phyloP scores from a whole-genome alignment of 345 rosid species.

The Stellera chamaejasme region DNA sequence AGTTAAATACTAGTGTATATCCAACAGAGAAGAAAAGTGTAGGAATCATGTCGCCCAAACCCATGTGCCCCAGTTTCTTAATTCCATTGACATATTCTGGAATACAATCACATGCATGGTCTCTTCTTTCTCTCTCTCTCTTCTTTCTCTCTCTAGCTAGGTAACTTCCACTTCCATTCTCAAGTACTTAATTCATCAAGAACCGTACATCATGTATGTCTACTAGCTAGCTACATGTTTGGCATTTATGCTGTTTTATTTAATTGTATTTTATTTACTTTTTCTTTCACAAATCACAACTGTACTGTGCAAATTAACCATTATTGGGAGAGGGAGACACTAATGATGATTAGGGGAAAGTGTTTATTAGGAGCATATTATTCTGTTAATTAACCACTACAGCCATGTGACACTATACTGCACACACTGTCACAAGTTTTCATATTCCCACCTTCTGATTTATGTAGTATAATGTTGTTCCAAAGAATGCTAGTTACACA shows the following conservation, averaged over 20 bases:
- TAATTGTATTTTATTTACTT: too few relatives aligned
- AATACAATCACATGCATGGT: slow-evolving; percentile 31
- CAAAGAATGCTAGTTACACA: too few relatives aligned
- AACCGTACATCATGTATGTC: too few relatives aligned
- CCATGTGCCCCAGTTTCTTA: slow-evolving; percentile 30
- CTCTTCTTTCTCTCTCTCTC: background rate
- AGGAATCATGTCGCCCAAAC: slow-evolving; percentile 18
- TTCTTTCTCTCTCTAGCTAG: slow-evolving; percentile 4
- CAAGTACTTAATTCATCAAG: background rate
- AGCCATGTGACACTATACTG: too few relatives aligned
- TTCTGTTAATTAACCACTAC: too few relatives aligned
- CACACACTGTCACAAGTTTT: too few relatives aligned
- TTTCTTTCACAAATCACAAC: too few relatives aligned
- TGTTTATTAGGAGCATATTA: background rate
- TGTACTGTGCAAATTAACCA: too few relatives aligned
- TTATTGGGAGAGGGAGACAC: slow-evolving; percentile 5
- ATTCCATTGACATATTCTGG: slow-evolving; percentile 27
- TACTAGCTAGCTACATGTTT: slow-evolving; percentile 1
- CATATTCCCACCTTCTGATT: too few relatives aligned
- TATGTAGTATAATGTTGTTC: too few relatives aligned
- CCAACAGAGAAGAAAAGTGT: slow-evolving; percentile 20
- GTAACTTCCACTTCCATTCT: slow-evolving; percentile 21
- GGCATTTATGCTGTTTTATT: slow-evolving; percentile 11
- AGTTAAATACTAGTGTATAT: too few relatives aligned
- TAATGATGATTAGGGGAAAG: slow-evolving; percentile 24